Base-by-base conservation (phyloP, 768 basidiomycete genomes). In the Tylopilus vinaceipallidus region DNA sequence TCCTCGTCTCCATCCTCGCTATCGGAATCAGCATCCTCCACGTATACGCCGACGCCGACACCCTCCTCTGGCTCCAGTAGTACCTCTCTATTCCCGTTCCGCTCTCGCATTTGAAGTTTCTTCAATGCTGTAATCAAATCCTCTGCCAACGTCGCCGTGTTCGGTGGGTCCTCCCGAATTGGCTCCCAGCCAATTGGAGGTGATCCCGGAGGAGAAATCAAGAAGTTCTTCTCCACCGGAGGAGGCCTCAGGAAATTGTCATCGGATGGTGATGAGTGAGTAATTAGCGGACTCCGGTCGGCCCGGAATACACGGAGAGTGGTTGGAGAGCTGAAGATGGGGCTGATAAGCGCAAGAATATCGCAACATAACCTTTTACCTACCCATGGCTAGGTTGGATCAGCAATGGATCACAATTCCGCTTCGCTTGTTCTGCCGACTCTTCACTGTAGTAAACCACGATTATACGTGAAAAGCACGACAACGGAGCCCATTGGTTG, bases 101-200 rank as follows among this genome's bases (percentile, higher is more conserved):
- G 73, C 58, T 78, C 74, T 39, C 75, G 72, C 3, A 82, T 56
- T 61, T 90, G 81, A 3, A 98, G 76, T 57, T 77, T 80, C 56
- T 75, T 78, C 47, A 98, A 71, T 14, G 95, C 95, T 11, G 74
- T 62, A 23, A 92, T 88, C 55, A 98, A 79, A 64, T 98, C 95
- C 20, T 88, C 83, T 0, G 95, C 95, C 22, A 97, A 79, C 5
- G 93, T 86, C 3, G 79, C 71, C 3, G 73, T 65, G 62, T 98
- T 98, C 0, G 95, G 95, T 16, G 92, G 91, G 8, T 95, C 93
- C 68, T 98, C 95, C 42, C 74, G 74, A 49, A 94, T 80, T 20
- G 80, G 92, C 63, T 97, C 93, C 97, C 97, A 99, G 3, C 95
- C 97, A 1, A 95, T 84, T 0, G 97, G 97, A 0, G 97, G 97